Conservation (phyloP, 148 eudicot species). For the Chenopodium berlandieri region DNA sequence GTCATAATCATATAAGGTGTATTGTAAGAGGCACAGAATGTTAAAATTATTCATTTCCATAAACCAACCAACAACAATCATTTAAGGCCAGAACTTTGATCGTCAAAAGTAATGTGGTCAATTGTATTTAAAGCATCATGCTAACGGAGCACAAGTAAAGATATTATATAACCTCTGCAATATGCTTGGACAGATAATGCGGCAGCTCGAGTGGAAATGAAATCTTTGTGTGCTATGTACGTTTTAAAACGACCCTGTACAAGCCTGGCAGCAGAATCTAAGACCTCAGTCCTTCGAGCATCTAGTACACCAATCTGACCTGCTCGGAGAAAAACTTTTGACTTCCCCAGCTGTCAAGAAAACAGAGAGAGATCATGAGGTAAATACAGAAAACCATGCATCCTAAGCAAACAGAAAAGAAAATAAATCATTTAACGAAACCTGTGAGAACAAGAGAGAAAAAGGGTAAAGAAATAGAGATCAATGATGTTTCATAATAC, state of each 20-base stretch:
- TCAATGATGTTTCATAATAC: background rate
- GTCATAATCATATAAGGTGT: too few relatives aligned
- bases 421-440: too few relatives aligned
- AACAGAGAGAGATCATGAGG: background rate
- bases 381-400: background rate
- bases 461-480: background rate
- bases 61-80: background rate
- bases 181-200: slow-evolving; percentile 78
- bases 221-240: slow-evolving; percentile 69
- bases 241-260: slow-evolving; percentile 75
- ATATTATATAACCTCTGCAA: slow-evolving; percentile 65
- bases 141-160: background rate
- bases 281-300: slow-evolving; percentile 81
- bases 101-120: background rate
- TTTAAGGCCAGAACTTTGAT: too few relatives aligned
- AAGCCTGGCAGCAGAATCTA: slow-evolving; percentile 76
- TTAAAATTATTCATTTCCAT: background rate
- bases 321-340: slow-evolving; percentile 94
- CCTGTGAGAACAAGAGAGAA: background rate
- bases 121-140: background rate
- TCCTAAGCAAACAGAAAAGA: background rate
- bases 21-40: background rate
- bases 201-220: slow-evolving; percentile 52
- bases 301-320: slow-evolving; percentile 94
- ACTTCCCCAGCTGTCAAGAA: slow-evolving; percentile 72